Percentiles rank a stretch among this genome's conserved stretches.
Evolutionary conservation across 1,139 yeast species (phyloP).

Genomic region (Sugiyamaella japonica): DNA sequence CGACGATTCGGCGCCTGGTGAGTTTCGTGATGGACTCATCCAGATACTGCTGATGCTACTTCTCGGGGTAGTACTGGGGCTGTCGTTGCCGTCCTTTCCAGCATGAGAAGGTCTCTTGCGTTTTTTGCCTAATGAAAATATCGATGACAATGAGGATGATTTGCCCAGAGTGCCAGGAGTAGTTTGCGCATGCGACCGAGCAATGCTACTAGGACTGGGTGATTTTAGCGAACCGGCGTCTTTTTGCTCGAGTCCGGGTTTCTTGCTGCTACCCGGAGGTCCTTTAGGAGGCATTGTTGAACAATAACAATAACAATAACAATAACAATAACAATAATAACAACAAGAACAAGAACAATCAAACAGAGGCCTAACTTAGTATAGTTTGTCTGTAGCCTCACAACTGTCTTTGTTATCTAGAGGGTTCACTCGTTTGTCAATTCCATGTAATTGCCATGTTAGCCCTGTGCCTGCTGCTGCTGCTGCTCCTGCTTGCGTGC

Average conservation of each 20-base stretch:
- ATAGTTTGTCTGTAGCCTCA: too few relatives aligned
- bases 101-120: conserved; percentile 11
- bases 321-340: too few relatives aligned
- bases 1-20: neutral
- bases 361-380: too few relatives aligned
- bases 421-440: too few relatives aligned
- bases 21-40: conserved; percentile 10
- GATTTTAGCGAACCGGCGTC: neutral
- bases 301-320: too few relatives aligned
- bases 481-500: neutral
- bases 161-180: conserved; percentile 8
- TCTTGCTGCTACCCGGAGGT: neutral
- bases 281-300: conserved; percentile 2
- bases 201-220: neutral
- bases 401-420: neutral
- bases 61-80: conserved; percentile 6
- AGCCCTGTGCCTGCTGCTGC: neutral
- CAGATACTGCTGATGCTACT: conserved; percentile 14
- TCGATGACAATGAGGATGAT: conserved; percentile 24
- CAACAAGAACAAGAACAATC: too few relatives aligned
- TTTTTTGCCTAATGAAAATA: conserved; percentile 25
- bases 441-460: neutral
- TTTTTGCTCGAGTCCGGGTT: neutral
- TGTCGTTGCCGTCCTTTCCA: conserved; percentile 1
- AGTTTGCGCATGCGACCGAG: neutral